Evolutionary conservation across 2,329 filamentous ascomycete genomes (phyloP), one percentile per base, ranked within the genome.

Genomic region (Cordyceps fumosorosea): DNA sequence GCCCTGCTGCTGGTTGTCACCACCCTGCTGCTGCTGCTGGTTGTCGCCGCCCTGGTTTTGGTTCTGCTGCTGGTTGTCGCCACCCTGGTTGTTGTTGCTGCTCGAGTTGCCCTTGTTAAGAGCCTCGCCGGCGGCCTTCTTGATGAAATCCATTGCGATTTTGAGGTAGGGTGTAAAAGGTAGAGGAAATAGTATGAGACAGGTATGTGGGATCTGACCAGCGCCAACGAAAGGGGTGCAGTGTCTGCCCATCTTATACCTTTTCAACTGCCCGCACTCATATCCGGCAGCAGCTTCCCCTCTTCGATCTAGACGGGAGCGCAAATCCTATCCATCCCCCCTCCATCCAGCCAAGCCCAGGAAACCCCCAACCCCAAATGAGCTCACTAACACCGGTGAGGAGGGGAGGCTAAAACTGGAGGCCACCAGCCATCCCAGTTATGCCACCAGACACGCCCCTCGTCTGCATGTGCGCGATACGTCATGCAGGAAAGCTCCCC

Each of bases 141-240:
- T 76, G 71, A 77, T 29, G 67, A 75, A 74, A 73, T 77, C 74
- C 75, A 77, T 77, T 62, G 50, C 70, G 69, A 65, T 52, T 14
- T 44, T 18, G 12, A 12, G 34, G 12, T 29, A 26, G 29, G 60
- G 34, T 14, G 5, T 32, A 44, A 26, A 57, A n/a, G 32, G 45
- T 57, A 7, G 44, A 34, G 7, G 44, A 16, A 18, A 40, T 58
- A 14, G 48, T 29, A 40, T 8, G 32, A 55, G 29, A 56, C 56
- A n/a, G 22, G 44, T 45, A 32, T n/a, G 20, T 47, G 45, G 40
- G 45, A 40, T 47, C 42, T 11, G 20, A 47, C 32, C 54, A 18
- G 10, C 6, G 44, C n/a, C 1, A 3, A 44, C 40, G 44, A 56
- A n/a, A 37, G 37, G 44, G 48, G 47, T 54, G 62, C 60, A 55